Evolutionary conservation across 1,284 basidiomycete genomes (phyloP).

Genomic region (Pseudozyma thailandica): DNA sequence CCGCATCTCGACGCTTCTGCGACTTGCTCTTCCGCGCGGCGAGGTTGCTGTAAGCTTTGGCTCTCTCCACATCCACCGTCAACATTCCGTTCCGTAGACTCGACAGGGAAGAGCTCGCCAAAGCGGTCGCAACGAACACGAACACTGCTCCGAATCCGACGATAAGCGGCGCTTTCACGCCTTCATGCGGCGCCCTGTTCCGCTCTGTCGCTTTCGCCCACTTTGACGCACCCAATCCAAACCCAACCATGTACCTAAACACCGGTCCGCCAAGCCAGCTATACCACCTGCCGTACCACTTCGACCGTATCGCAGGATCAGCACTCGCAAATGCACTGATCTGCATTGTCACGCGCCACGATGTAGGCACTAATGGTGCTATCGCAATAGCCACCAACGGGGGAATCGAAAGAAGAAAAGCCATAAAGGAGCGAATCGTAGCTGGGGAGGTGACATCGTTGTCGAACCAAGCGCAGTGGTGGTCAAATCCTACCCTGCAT

Average conservation of each 20-base stretch:
- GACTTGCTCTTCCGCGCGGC: constrained; percentile 1
- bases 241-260: constrained; percentile 32
- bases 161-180: constrained; percentile 5
- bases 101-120: constrained; percentile 15
- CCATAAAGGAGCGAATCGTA: constrained; percentile 23
- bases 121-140: constrained; percentile 16
- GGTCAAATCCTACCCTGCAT: constrained; percentile 43
- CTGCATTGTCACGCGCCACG: constrained; percentile 2
- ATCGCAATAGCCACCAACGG: constrained; percentile 17
- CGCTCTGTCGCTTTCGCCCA: background rate
- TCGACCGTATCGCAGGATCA: background rate
- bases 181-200: constrained; percentile 8
- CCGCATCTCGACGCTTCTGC: background rate
- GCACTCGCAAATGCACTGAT: constrained; percentile 6
- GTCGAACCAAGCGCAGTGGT: constrained; percentile 55
- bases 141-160: constrained; percentile 15
- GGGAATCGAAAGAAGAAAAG: constrained; percentile 29
- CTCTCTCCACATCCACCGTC: constrained; percentile 35
- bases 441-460: constrained; percentile 35
- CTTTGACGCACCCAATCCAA: background rate
- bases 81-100: constrained; percentile 10
- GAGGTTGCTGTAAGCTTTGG: constrained; percentile 13
- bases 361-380: constrained; percentile 18
- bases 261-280: constrained; percentile 45
- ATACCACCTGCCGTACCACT: constrained; percentile 30